phyloP scores from a whole-genome alignment of 176 grass and related monocot genomes.

The Tuctoria greenei region DNA sequence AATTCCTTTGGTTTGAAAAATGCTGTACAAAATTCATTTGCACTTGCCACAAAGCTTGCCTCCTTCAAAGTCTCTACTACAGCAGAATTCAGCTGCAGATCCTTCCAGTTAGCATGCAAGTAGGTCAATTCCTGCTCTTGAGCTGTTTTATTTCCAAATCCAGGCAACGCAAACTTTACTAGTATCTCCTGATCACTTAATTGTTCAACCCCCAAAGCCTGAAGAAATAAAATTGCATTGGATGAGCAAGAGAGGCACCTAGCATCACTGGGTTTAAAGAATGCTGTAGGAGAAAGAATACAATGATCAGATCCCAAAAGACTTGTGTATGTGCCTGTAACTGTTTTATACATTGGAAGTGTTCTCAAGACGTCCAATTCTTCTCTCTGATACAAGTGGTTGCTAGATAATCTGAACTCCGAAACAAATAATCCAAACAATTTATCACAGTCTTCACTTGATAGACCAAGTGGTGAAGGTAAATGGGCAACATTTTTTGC shows the following conservation, averaged over 20 bases:
- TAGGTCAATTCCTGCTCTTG: slow-evolving; percentile 87
- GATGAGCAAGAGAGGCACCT: slow-evolving; percentile 62
- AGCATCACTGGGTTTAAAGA: slow-evolving; percentile 80
- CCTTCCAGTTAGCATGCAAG: slow-evolving; percentile 81
- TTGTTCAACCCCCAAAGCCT: slow-evolving; percentile 71
- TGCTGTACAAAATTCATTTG: slow-evolving; percentile 65
- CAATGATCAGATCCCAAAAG: slow-evolving; percentile 69
- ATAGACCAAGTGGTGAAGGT: slow-evolving; percentile 59
- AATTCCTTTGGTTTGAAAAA: slow-evolving; percentile 83
- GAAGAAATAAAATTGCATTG: slow-evolving; percentile 61
- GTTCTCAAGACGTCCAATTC: slow-evolving; percentile 81
- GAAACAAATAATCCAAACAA: slow-evolving; percentile 79
- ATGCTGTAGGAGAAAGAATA: slow-evolving; percentile 71
- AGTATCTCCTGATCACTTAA: slow-evolving; percentile 83
- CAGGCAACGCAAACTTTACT: slow-evolving; percentile 87
- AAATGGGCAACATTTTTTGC: slow-evolving; percentile 64
- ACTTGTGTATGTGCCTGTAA: slow-evolving; percentile 75
- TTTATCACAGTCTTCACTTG: slow-evolving; percentile 65
- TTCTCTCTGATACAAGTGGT: slow-evolving; percentile 69
- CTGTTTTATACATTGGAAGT: slow-evolving; percentile 87
- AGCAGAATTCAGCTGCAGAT: slow-evolving; percentile 69
- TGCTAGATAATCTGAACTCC: slow-evolving; percentile 54
- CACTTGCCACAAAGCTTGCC: slow-evolving; percentile 76
- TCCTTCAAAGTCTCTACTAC: slow-evolving; percentile 68
- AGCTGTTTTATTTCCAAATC: slow-evolving; percentile 70